Base-by-base conservation (phyloP, 441 rosid genomes). In the Raphanus hybrid region DNA sequence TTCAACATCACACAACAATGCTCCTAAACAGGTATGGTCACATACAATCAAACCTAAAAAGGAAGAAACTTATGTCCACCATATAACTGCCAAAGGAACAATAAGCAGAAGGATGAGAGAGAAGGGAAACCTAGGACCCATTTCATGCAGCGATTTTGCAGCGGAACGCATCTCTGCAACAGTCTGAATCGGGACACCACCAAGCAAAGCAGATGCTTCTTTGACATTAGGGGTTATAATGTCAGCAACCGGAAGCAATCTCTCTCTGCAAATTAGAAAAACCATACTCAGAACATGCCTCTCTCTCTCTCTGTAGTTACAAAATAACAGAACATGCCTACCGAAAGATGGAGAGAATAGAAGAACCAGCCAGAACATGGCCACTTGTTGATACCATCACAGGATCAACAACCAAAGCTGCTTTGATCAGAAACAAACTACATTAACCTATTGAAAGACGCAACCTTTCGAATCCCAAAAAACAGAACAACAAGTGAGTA, bases 331-430 rank as follows among this genome's bases (percentile, higher is more conserved):
- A n/a, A n/a, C n/a, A n/a, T n/a, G n/a, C n/a, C n/a, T n/a, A 4
- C 99, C 83, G 81, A 71, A 91, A 90, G 35, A 73, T 81, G 23
- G 90, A 82, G 66, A 96, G 86, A 77, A 91, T 74, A 52, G 97
- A 88, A 78, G 99, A 90, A 75, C 88, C 93, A 20, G 97, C 96
- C n/a, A 93, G 84, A 78, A 91, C 91, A 70, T 96, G 96, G 43
- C 99, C 99, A 82, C 96, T 93, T 2, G 98, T 93, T 60, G 99
- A 96, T 54, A 93, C 97, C 97, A 96, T 90, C 71, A 93, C 99
- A 55, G 97, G 98, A 90, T 96, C 99, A 85, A 93, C 92, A 70
- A 96, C 99, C 76, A 96, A 82, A 89, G 96, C 98, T 96, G 76
- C 88, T 87, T 86, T 90, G 82, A 83, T 54, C 52, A 69, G 75